phyloP scores from a whole-genome alignment of 2,329 filamentous ascomycete species.

The Hypoxylon sp. region DNA sequence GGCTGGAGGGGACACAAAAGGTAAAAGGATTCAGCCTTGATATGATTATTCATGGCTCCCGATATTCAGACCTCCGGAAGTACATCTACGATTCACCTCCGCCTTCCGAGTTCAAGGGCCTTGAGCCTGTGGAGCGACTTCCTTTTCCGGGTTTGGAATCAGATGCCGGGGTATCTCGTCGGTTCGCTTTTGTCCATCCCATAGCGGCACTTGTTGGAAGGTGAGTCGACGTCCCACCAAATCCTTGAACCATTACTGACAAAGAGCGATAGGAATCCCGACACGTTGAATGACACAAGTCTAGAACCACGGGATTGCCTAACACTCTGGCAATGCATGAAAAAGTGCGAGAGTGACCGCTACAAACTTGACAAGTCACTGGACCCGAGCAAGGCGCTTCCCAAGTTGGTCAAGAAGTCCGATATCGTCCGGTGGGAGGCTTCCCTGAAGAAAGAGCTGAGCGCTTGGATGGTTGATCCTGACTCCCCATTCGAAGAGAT shows the following conservation, averaged over 20 bases:
- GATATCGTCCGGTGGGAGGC: constrained; percentile 76
- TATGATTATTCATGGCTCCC: constrained; percentile 75
- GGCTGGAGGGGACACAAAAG: constrained; percentile 74
- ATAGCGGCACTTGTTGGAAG: constrained; percentile 72
- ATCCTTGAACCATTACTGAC: neutral
- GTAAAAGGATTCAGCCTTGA: constrained; percentile 72
- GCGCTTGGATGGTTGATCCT: constrained; percentile 69
- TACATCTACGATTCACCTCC: constrained; percentile 71
- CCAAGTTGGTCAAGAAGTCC: constrained; percentile 69
- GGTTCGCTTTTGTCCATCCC: constrained; percentile 74
- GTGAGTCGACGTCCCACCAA: constrained; percentile 43
- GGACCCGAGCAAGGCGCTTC: constrained; percentile 62
- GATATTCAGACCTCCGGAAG: constrained; percentile 84
- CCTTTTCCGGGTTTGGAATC: constrained; percentile 61
- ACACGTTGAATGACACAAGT: constrained; percentile 74
- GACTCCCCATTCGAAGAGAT: constrained; percentile 58
- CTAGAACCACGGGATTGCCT: constrained; percentile 80
- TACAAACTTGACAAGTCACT: constrained; percentile 65
- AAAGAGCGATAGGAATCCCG: constrained; percentile 58
- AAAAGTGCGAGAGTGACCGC: constrained; percentile 63
- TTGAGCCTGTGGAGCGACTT: constrained; percentile 58
- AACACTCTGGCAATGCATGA: constrained; percentile 73
- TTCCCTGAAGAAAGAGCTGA: constrained; percentile 68
- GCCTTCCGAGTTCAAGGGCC: constrained; percentile 63
- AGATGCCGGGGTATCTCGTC: constrained; percentile 56